Percentiles rank a stretch among this genome's conserved stretches.
Evolutionary conservation across 306 rosid species (phyloP).

Genomic region (Pterocarpus santalinus): DNA sequence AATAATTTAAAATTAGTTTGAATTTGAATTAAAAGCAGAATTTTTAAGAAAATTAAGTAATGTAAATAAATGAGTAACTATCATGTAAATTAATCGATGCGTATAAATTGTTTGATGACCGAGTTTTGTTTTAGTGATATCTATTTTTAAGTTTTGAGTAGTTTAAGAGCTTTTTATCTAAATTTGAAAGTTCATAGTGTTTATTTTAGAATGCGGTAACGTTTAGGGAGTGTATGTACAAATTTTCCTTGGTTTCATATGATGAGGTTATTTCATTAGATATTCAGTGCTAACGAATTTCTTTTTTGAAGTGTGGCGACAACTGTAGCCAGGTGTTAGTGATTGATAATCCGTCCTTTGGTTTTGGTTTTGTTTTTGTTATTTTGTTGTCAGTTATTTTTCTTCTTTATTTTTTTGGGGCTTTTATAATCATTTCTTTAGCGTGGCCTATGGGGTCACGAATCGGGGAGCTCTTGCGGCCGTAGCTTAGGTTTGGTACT

Average conservation of each 20-base stretch:
- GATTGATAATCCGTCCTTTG: background rate
- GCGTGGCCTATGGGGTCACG: background rate
- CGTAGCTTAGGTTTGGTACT: background rate
- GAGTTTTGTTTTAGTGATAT: background rate
- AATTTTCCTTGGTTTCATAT: background rate
- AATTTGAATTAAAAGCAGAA: background rate
- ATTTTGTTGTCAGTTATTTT: background rate
- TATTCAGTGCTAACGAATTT: constrained; percentile 21
- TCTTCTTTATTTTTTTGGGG: no score
- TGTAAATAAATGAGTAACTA: background rate
- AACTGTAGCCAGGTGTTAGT: constrained; percentile 11
- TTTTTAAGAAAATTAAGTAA: background rate
- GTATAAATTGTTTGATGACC: background rate
- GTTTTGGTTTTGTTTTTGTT: background rate
- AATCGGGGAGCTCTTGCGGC: background rate
- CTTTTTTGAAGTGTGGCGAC: constrained; percentile 1
- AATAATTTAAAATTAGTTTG: background rate
- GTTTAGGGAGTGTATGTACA: background rate
- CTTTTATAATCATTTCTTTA: background rate
- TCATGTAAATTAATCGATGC: background rate
- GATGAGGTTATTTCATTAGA: background rate
- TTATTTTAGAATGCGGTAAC: background rate
- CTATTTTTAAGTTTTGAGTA: background rate
- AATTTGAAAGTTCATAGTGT: background rate
- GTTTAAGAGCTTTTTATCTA: background rate